Evolutionary conservation across 2,329 filamentous ascomycete species (phyloP).

Genomic region (Fusarium sp.): DNA sequence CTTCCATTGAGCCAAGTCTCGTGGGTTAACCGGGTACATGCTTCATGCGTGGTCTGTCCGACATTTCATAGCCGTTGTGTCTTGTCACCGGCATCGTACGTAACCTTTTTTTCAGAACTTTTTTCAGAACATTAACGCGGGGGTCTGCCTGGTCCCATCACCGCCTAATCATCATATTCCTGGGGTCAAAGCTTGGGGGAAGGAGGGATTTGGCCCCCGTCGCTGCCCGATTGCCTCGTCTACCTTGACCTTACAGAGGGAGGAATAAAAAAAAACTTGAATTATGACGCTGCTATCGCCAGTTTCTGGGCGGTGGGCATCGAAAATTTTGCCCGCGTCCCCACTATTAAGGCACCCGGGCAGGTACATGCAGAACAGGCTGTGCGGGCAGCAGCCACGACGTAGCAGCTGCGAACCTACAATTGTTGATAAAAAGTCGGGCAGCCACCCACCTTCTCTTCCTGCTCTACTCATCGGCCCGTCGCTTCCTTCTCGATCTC

Average conservation of each 20-base stretch:
- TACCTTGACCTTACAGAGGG: too few relatives aligned
- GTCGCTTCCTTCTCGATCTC: conserved; percentile 34
- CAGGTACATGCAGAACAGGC: conserved; percentile 30
- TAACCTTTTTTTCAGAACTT: too few relatives aligned
- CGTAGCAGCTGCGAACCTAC: conserved; percentile 15
- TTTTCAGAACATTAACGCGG: too few relatives aligned
- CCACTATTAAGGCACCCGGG: conserved; percentile 23
- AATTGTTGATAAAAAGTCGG: conserved; percentile 45
- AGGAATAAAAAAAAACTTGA: too few relatives aligned
- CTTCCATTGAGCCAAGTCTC: not conserved
- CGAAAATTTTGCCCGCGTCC: conserved; percentile 50
- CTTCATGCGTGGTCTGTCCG: too few relatives aligned
- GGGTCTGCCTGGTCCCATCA: conserved; percentile 17
- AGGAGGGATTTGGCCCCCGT: too few relatives aligned
- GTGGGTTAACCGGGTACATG: conserved; percentile 2
- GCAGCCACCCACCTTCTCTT: conserved; percentile 40
- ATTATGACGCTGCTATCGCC: conserved; percentile 38
- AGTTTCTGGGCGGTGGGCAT: conserved; percentile 43
- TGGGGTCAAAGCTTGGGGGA: conserved; percentile 13
- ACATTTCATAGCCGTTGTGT: too few relatives aligned
- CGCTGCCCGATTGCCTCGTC: too few relatives aligned
- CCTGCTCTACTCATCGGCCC: conserved; percentile 27
- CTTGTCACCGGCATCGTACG: too few relatives aligned
- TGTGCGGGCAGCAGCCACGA: conserved; percentile 11
- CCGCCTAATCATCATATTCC: conserved; percentile 30